Base-by-base conservation (phyloP, 2,329 filamentous ascomycete genomes). In the Parascedosporium putredinis region DNA sequence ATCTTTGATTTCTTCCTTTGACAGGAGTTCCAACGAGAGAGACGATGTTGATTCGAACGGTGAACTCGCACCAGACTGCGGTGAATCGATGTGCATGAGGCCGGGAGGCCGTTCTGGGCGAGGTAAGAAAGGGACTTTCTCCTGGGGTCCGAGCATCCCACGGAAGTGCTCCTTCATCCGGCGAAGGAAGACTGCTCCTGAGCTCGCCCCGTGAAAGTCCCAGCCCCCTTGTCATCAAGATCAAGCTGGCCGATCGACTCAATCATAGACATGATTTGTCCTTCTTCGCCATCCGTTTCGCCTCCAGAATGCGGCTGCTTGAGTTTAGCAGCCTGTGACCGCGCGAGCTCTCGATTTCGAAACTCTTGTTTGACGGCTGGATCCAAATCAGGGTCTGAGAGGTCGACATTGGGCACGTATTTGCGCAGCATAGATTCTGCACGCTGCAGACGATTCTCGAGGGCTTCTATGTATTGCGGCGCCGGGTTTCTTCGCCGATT, bases 201-300 rank as follows among this genome's bases (percentile, higher is more conserved):
- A 97, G 0, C 91, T 96, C 55, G 87, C 86, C 45, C 93, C 93
- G 61, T 95, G 88, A 59, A 95, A 98, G 65, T 97, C 90, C 82
- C 89, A 95, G 58, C 93, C 82, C 91, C 91, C 58, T 83, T 81
- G 57, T 97, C 91, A 58, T 95, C 89, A 29, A 97, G 75, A 59
- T 97, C 91, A 16, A 98, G 75, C 62, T 90, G 86, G 31, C 91
- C 93, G 2, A 91, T 88, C 38, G 87, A 87, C 61, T 91, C 86
- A 51, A 97, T 89, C 91, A 98, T 97, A 24, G 90, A 95, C 61
- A 91, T 83, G 23, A 98, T 72, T 55, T 91, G 79, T 9, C 79
- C 80, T 56, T 91, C 88, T 25, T 44, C 48, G 10, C 3, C 31
- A 9, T 40, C 40, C 14, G 31, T 22, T 10, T 48, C 45, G 6